Conservation (phyloP, 2,329 filamentous ascomycete species). For the Helotiales sp. region DNA sequence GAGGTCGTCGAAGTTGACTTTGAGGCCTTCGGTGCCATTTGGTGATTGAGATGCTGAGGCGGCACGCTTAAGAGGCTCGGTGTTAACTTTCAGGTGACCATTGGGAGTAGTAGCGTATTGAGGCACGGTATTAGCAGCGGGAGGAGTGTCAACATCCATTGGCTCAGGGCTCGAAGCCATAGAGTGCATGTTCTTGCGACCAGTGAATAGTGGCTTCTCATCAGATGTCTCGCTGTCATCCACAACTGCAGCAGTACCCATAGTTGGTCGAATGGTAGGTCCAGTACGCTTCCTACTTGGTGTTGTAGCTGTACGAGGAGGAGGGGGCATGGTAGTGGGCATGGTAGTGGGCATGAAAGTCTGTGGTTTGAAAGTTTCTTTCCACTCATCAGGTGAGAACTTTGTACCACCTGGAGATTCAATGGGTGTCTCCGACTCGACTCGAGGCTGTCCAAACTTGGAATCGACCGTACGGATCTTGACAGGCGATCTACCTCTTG, state of each 20-base stretch:
- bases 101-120: conserved; percentile 56
- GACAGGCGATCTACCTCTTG: conserved; percentile 40
- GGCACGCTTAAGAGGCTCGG: conserved; percentile 58
- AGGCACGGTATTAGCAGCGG: conserved; percentile 42
- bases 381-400: conserved; percentile 42
- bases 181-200: conserved; percentile 37
- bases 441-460: conserved; percentile 25
- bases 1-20: conserved; percentile 52
- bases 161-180: conserved; percentile 54
- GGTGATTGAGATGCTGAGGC: conserved; percentile 29
- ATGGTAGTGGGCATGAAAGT: conserved; percentile 41
- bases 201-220: conserved; percentile 37
- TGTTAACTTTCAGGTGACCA: conserved; percentile 57
- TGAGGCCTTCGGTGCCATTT: conserved; percentile 32
- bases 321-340: conserved; percentile 22
- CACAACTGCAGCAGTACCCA: conserved; percentile 39
- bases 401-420: conserved; percentile 40
- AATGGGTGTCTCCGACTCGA: conserved; percentile 28
- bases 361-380: conserved; percentile 40
- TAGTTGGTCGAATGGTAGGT: conserved; percentile 35
- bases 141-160: conserved; percentile 68
- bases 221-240: conserved; percentile 37
- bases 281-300: conserved; percentile 30
- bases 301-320: conserved; percentile 20
- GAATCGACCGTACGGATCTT: conserved; percentile 36